phyloP scores from a whole-genome alignment of 106 monocot species.

The Allium fistulosum region DNA sequence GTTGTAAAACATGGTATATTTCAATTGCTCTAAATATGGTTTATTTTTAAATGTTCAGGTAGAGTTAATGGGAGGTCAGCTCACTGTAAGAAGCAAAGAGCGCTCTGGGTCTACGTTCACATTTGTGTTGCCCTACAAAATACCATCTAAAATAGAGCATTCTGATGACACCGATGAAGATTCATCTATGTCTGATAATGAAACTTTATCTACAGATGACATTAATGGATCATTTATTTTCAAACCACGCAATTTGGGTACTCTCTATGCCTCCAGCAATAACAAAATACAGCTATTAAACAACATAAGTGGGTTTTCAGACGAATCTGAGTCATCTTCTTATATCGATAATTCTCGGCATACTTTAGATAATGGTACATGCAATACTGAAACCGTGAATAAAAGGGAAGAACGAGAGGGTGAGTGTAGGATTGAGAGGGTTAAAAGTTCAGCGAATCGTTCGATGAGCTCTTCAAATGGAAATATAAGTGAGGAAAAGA shows the following conservation, averaged over 20 bases:
- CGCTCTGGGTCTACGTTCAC: slow-evolving; percentile 60
- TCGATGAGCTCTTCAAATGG: slow-evolving; percentile 3
- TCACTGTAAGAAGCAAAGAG: slow-evolving; percentile 55
- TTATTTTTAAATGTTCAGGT: slow-evolving; percentile 23
- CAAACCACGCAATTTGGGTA: slow-evolving; percentile 21
- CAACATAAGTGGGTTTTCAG: slow-evolving; percentile 6
- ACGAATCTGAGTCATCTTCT: slow-evolving; percentile 14
- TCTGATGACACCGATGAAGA: slow-evolving; percentile 46
- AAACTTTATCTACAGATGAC: slow-evolving; percentile 14
- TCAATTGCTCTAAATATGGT: too few species aligned
- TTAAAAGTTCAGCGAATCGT: slow-evolving; percentile 1
- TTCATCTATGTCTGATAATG: slow-evolving; percentile 13
- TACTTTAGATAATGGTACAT: not conserved
- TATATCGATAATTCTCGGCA: not conserved
- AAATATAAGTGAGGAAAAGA: slow-evolving; percentile 4
- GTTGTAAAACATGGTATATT: too few species aligned
- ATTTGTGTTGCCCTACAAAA: slow-evolving; percentile 56
- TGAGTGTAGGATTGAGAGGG: slow-evolving; percentile 1
- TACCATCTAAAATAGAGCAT: slow-evolving; percentile 26
- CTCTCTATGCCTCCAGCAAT: slow-evolving; percentile 20
- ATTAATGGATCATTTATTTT: slow-evolving; percentile 45
- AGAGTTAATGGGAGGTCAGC: slow-evolving; percentile 66
- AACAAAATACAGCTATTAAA: slow-evolving; percentile 4
- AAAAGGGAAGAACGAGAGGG: slow-evolving; percentile 11
- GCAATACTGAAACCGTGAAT: slow-evolving; percentile 1